Base-by-base conservation (phyloP, 192 early-diverging fungal genomes). In the Podila clonocystis region DNA sequence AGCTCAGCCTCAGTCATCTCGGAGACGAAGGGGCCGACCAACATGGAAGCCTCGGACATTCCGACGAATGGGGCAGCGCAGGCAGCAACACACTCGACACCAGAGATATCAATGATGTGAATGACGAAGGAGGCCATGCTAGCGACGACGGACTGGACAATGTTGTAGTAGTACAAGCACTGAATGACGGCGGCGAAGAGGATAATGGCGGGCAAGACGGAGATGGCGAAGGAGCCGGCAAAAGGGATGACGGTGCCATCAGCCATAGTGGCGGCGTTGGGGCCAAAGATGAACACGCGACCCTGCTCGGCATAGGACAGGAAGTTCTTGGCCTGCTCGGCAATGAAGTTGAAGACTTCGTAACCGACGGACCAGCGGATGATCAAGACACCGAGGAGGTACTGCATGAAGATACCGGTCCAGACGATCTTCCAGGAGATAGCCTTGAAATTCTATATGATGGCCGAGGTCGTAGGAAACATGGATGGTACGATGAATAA, bases 141-240 rank as follows among this genome's bases (percentile, higher is more conserved):
- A 19, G 77, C 74, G 33, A 97, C 88, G 65, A 96, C 63, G 91
- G 94, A 94, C 84, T 96, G 96, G 77, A 95, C 90, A 50, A 88
- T 91, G 70, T 94, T 93, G 73, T 94, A 83, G 85, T 97, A 95
- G 87, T 93, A 94, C 70, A 95, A 82, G 60, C 91, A 87, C 62
- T 94, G 91, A 50, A 97, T 93, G 62, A 94, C 90, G 33, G 96
- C 78, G 33, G 92, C 91, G 84, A 97, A 97, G 85, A 96, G 95
- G 69, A 97, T 89, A 58, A 96, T 87, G 41, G 95, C 93, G 19
- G 96, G 95, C 49, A 97, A 87, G 41, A 95, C 92, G 0, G 83
- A 68, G 50, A 93, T 82, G 62, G 89, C 92, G 79, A 97, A 94
- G 63, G 68, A 61, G 24, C 68, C 15, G 19, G 68, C 60, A 2